Base-by-base conservation (phyloP, 805 yeast species). In the Ogataea allantospora region DNA sequence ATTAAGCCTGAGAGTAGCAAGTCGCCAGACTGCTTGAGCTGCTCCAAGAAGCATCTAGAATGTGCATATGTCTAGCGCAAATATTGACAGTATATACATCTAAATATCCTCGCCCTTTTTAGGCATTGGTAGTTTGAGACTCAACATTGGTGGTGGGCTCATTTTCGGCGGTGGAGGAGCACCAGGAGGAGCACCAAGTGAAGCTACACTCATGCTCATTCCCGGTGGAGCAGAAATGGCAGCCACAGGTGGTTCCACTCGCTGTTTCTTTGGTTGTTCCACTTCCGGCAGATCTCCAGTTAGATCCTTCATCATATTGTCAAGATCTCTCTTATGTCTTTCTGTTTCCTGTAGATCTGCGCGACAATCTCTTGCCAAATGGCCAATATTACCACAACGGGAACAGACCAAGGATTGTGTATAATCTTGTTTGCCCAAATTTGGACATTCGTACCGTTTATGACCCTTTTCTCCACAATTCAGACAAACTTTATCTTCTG, bases 341-440 rank as follows among this genome's bases (percentile, higher is more conserved):
- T 39, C 47, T 30, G 33, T 30, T 20, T 42, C 50, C 26, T 40
- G 53, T 19, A 45, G 35, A n/a, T 62, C 60, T 24, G 63, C 64
- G 41, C 72, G 76, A 71, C 99, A 93, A 62, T 93, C 98, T 41
- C 88, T 70, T 1, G 95, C 89, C 45, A 80, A 78, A 63, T 91
- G 98, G 1, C 98, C 99, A 18, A 73, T 66, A 36, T 74, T 74
- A 1, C 95, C 95, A 71, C 98, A 91, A 11, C 68, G 69, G 20
- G 78, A 69, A 64, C 98, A 93, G 11, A 80, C 73, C 28, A 91
- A 66, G 30, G 56, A 73, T 39, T 66, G 76, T 35, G 73, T 71
- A 69, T 60, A 77, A 21, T 63, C 68, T n/a, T 38, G 22, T 24
- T 43, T 43, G 39, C 67, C 68, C 41, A 68, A 62, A 44, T 62